Base-by-base conservation (phyloP, 2,329 filamentous ascomycete species). In the Cladophialophora bantiana region DNA sequence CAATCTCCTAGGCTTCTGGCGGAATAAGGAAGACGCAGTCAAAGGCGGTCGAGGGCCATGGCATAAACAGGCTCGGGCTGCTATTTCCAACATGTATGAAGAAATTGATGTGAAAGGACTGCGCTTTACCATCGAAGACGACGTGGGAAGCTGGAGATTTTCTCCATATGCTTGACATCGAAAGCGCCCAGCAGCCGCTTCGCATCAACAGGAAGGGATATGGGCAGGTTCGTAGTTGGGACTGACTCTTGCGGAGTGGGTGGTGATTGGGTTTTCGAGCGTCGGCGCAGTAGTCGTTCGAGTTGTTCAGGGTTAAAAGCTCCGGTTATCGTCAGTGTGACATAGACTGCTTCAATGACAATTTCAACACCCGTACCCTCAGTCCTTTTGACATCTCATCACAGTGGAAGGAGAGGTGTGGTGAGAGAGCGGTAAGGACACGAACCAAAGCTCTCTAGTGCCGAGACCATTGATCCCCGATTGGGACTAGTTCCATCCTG, bases 21-120 rank as follows among this genome's bases (percentile, higher is more conserved):
- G 88, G 79, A 78, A 85, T 82, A 78, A 81, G 10, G 76, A 86
- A 81, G 80, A 87, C 84, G 78, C 86, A 82, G 79, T 90, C 84
- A 79, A 86, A 78, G 78, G 90, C 78, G 84, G 86, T 0, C 73
- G 74, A 1, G 86, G 86, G 0, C 84, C 85, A 10, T 87, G 85
- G 83, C 86, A 88, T 77, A 80, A 79, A 61, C 79, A 82, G 69
- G 86, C 86, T 9, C 76, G 84, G 58, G 76, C 72, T 20, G 84
- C 84, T 5, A 85, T 82, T 7, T 71, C 77, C 7, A 77, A 80
- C 18, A 74, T 83, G 72, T 84, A 84, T 69, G 76, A 90, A 85
- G 83, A 83, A 66, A 92, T 93, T 74, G 88, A 91, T 74, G 88
- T 90, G 70, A 84, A 89, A 73, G 86, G 86, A 65, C 80, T 86